Percentiles rank a stretch among this genome's conserved stretches.
These are phyloP conservation scores for Trichoderma virens DNA, from an alignment of 495 filamentous ascomycete species.

Conservation along the genomic window DNA sequence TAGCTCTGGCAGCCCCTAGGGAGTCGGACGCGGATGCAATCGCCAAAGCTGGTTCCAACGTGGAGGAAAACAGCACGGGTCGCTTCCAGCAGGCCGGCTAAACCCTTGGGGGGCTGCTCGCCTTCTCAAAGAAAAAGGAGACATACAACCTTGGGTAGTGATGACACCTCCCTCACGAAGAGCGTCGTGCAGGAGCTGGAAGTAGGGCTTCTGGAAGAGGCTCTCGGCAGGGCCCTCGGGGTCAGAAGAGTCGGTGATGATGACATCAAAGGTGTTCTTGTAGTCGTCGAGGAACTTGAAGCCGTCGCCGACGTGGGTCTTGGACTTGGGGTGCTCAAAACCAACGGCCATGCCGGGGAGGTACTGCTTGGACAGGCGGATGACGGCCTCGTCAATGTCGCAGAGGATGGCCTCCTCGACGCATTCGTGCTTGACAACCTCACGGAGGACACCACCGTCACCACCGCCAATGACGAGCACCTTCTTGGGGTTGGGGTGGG, in stretches of 20 bases:
- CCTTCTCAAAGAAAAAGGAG: constrained; percentile 47
- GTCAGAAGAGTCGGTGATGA: constrained; percentile 98
- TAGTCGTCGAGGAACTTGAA: constrained; percentile 93
- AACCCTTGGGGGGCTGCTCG: constrained; percentile 4
- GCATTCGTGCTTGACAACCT: constrained; percentile 95
- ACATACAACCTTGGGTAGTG: constrained; percentile 99
- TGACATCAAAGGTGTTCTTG: constrained; percentile 96
- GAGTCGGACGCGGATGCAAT: constrained; percentile 9
- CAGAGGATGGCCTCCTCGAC: constrained; percentile 91
- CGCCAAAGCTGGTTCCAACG: constrained; percentile 1
- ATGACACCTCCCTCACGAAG: constrained; percentile 95
- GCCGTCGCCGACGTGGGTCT: constrained; percentile 86
- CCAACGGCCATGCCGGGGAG: constrained; percentile 90
- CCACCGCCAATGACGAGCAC: constrained; percentile 97
- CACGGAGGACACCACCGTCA: constrained; percentile 92
- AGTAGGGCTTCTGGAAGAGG: constrained; percentile 98
- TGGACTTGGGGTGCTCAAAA: constrained; percentile 87
- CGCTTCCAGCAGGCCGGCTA: constrained; percentile 9
- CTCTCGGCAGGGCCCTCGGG: constrained; percentile 93
- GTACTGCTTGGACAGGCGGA: constrained; percentile 96
- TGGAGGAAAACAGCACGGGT: constrained; percentile 1
- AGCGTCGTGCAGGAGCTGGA: constrained; percentile 80
- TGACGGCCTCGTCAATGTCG: constrained; percentile 99
- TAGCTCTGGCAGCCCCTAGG: constrained; percentile 12
- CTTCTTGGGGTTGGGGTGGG: constrained; percentile 95